Conservation (phyloP, 129 eudicot species). For the Scalesia atractyloides region DNA sequence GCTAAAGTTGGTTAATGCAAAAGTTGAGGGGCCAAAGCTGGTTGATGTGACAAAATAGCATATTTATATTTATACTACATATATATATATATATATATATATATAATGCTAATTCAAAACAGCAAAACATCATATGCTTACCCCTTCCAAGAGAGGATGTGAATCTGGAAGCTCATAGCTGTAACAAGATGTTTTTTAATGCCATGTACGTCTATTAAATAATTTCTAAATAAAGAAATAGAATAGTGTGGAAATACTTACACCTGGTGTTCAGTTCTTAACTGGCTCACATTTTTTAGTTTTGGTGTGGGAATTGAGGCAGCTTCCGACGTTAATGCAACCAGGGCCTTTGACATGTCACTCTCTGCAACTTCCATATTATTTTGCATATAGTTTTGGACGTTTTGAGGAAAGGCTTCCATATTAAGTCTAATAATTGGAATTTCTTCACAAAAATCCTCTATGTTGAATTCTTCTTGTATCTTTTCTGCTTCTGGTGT, state of each 20-base stretch:
- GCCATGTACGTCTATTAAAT: neutral
- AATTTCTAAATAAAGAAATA: neutral
- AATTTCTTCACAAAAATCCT: conserved; percentile 72
- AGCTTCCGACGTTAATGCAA: conserved; percentile 83
- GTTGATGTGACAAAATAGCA: too few relatives aligned
- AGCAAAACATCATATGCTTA: conserved; percentile 38
- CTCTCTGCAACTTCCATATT: conserved; percentile 67
- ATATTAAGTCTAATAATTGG: conserved; percentile 83
- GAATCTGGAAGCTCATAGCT: conserved; percentile 99
- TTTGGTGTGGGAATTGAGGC: conserved; percentile 91
- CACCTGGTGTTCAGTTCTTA: conserved; percentile 99
- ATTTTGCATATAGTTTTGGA: conserved; percentile 60
- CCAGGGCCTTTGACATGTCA: conserved; percentile 84
- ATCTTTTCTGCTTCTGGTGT: conserved; percentile 72
- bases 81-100: too few relatives aligned
- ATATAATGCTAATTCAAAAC: neutral
- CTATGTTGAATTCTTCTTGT: conserved; percentile 62
- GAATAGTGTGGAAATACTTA: conserved; percentile 44
- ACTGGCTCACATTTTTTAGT: conserved; percentile 84
- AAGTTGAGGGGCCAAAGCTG: too few relatives aligned
- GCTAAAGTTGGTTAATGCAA: too few relatives aligned
- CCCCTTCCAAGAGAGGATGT: conserved; percentile 87
- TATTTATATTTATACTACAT: too few relatives aligned
- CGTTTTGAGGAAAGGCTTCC: conserved; percentile 71
- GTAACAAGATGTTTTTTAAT: conserved; percentile 24